A percentile compares a stretch with the other conserved stretches of the same genome.
Conservation (phyloP, 805 yeast species). For the Cyberlindnera petersonii region DNA sequence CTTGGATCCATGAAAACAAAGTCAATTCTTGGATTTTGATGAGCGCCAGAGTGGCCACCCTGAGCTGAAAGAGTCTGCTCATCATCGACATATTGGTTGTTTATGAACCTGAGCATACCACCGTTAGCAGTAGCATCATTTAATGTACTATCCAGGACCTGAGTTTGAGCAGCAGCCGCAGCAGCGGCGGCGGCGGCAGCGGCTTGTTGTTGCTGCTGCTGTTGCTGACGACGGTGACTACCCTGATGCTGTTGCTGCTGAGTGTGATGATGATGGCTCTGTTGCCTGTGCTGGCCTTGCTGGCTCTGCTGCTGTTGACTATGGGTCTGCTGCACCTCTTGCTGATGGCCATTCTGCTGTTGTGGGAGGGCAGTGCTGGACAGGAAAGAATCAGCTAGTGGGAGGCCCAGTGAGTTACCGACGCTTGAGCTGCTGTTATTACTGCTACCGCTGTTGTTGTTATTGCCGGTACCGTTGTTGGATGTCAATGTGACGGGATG, state of each 20-base stretch:
- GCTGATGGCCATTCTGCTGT: conserved; percentile 4
- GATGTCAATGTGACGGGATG: conserved; percentile 1
- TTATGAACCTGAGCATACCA: conserved; percentile 28
- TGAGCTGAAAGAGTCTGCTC: conserved; percentile 21
- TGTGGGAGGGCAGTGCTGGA: conserved; percentile 5
- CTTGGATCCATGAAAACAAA: conserved; percentile 31
- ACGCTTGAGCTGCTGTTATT: no score
- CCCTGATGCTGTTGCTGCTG: conserved; percentile 16
- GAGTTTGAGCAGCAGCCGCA: conserved; percentile 14
- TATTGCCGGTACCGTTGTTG: conserved; percentile 6
- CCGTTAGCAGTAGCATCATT: conserved; percentile 20
- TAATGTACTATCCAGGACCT: conserved; percentile 19
- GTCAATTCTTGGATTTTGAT: conserved; percentile 25
- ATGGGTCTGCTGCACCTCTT: conserved; percentile 3
- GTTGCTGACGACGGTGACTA: conserved; percentile 18
- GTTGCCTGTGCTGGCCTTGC: conserved; percentile 9
- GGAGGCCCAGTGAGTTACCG: conserved; percentile 12
- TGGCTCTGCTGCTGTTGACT: conserved; percentile 5
- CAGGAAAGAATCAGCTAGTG: conserved; percentile 13
- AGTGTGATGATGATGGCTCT: conserved; percentile 2
- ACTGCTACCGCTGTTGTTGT: no score
- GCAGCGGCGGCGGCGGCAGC: conserved; percentile 15
- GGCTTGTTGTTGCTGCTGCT: conserved; percentile 7
- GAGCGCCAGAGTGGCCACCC: conserved; percentile 7
- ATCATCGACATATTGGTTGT: conserved; percentile 30